phyloP scores from a whole-genome alignment of 441 rosid genomes.

The Melastoma candidum region DNA sequence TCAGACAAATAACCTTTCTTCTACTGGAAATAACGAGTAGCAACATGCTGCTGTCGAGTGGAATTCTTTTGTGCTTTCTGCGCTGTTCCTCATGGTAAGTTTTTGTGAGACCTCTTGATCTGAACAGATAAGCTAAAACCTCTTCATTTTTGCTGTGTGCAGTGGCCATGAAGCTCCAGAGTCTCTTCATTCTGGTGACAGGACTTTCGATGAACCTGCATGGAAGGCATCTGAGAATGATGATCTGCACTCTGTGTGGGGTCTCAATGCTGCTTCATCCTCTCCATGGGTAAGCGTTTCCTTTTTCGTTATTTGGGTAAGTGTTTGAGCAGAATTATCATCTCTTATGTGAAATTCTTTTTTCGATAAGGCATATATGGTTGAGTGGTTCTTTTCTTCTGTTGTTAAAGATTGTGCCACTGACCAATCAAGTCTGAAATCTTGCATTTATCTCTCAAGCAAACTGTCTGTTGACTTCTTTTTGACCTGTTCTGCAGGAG shows the following conservation, averaged over 20 bases:
- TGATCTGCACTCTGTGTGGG: slow-evolving; percentile 72
- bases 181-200: slow-evolving; percentile 48
- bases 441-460: too few species aligned
- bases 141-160: slow-evolving; percentile 16
- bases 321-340: too few species aligned
- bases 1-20: too few species aligned
- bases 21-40: too few species aligned
- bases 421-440: too few species aligned
- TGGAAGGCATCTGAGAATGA: slow-evolving; percentile 62
- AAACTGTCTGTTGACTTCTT: too few species aligned
- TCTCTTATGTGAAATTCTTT: too few species aligned
- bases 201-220: slow-evolving; percentile 44
- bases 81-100: not conserved
- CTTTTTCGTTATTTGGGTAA: too few species aligned
- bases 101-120: not conserved
- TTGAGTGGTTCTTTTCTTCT: too few species aligned
- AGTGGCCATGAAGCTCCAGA: slow-evolving; percentile 56
- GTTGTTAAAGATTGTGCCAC: too few species aligned
- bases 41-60: not conserved
- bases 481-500: slow-evolving; percentile 36
- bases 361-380: too few species aligned
- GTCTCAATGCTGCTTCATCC: slow-evolving; percentile 30
- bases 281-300: too few species aligned
- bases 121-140: not conserved
- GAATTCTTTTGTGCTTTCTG: not conserved